Evolutionary conservation across 2,329 filamentous ascomycete genomes (phyloP), one percentile per base, ranked within the genome.

Genomic region (Pyrenochaeta sp.): DNA sequence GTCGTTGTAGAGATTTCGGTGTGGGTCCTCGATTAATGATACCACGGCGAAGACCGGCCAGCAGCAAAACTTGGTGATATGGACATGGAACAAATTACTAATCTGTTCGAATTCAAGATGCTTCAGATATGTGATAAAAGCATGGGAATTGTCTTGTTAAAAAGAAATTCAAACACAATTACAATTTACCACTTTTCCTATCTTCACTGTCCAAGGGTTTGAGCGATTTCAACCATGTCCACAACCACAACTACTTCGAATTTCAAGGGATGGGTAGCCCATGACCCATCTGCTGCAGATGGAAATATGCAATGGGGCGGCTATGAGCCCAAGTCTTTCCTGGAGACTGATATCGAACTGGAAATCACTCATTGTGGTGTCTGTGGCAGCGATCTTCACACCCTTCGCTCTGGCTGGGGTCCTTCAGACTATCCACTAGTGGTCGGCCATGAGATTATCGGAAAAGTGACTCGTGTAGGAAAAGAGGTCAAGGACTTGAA

Each of bases 261-360:
- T 48, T 83, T 83, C 63, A 72, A 80, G 60, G 81, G 81, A 56
- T 83, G 80, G 80, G 72, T 81, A 61, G 81, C 77, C 58, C 72
- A 78, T 15, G 77, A 79, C 65, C 60, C 72, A 17, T 70, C 72
- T 44, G 68, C 78, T 19, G 76, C 68, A 41, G 63, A 81, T 28
- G 81, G 81, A 48, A 81, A 81, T 48, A 80, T 82, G 77, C 69
- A 74, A 41, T 81, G 79, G 79, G 71, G 76, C 44, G 69, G 67
- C 34, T 77, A 69, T 52, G 56, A 66, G 40, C 72, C 72, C 27
- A 75, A 76, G 64, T 59, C 67, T 3, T 66, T 63, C 35, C 88
- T 86, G 55, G 88, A 91, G 67, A 83, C 89, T 70, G 90, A 96
- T 24, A 56, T 66, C 51, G 63, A 68, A 41, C 65, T 72, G 49